These are phyloP conservation scores for Heimioporus sp. DNA, from an alignment of 768 basidiomycete species.

Conservation along the genomic window DNA sequence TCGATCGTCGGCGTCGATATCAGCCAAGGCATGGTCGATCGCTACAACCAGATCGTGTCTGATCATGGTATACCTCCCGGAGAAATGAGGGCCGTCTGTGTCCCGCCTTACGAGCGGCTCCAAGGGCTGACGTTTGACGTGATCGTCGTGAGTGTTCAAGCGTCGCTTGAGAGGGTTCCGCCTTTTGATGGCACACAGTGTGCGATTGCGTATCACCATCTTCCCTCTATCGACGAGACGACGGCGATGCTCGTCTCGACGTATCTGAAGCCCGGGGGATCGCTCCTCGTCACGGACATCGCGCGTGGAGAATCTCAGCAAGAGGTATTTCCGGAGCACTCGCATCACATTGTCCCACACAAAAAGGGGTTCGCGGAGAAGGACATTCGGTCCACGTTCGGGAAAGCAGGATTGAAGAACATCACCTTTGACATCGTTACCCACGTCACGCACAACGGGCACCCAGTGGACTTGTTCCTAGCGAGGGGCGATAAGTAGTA, in stretches of 20 bases:
- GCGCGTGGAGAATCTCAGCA: constrained; percentile 28
- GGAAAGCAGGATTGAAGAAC: constrained; percentile 48
- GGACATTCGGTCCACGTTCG: constrained; percentile 50
- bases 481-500: constrained; percentile 47
- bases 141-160: constrained; percentile 51
- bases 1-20: constrained; percentile 74
- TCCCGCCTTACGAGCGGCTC: constrained; percentile 41
- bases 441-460: constrained; percentile 30
- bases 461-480: constrained; percentile 49
- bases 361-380: constrained; percentile 49
- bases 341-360: constrained; percentile 53
- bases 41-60: constrained; percentile 54
- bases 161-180: neutral
- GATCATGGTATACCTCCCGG: constrained; percentile 63
- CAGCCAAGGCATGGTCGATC: constrained; percentile 66
- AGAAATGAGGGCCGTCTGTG: constrained; percentile 64
- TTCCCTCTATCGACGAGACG: constrained; percentile 45
- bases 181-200: constrained; percentile 44
- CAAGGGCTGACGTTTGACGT: constrained; percentile 63
- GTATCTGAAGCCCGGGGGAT: constrained; percentile 62
- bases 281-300: constrained; percentile 58
- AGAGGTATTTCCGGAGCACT: constrained; percentile 30
- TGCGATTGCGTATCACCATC: constrained; percentile 61
- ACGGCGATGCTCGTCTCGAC: constrained; percentile 48
- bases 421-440: constrained; percentile 39